Evolutionary conservation across 352 stramenopile genomes (phyloP).

Genomic region (Phytophthora syringae): DNA sequence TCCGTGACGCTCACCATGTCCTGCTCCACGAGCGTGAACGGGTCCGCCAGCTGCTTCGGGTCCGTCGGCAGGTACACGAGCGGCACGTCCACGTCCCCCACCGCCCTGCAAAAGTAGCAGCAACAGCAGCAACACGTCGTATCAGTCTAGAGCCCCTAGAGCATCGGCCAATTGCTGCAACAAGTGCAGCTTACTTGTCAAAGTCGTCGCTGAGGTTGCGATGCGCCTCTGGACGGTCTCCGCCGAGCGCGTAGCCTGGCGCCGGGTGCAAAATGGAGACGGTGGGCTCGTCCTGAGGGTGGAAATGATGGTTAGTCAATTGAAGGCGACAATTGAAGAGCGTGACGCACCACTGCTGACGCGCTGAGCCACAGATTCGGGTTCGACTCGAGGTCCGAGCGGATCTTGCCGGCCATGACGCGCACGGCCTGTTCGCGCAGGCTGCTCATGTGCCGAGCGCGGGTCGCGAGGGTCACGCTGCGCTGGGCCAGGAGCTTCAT

Average conservation of each 20-base stretch:
- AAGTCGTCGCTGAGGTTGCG: constrained; percentile 54
- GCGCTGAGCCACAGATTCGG: constrained; percentile 84
- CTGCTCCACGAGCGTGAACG: constrained; percentile 91
- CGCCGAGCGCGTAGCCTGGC: constrained; percentile 58
- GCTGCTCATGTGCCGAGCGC: constrained; percentile 51
- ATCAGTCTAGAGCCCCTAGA: background rate
- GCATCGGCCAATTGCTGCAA: no score
- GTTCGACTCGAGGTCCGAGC: constrained; percentile 78
- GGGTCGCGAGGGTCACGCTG: constrained; percentile 21
- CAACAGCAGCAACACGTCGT: background rate
- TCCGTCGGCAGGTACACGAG: constrained; percentile 66
- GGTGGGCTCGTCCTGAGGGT: constrained; percentile 75
- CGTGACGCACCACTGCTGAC: constrained; percentile 66
- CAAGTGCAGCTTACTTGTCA: constrained; percentile 20
- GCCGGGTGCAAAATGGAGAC: constrained; percentile 84
- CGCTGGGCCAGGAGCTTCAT: constrained; percentile 47
- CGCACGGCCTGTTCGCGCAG: constrained; percentile 70
- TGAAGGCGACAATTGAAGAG: background rate
- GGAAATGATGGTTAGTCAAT: constrained; percentile 1
- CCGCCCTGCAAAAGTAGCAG: constrained; percentile 28
- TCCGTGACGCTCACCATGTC: constrained; percentile 94
- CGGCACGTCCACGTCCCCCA: constrained; percentile 31
- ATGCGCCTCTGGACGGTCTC: constrained; percentile 34
- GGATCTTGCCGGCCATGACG: constrained; percentile 63
- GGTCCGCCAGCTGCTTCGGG: constrained; percentile 76